phyloP scores from a whole-genome alignment of 148 eudicot genomes.

The Fagopyrum tataricum region DNA sequence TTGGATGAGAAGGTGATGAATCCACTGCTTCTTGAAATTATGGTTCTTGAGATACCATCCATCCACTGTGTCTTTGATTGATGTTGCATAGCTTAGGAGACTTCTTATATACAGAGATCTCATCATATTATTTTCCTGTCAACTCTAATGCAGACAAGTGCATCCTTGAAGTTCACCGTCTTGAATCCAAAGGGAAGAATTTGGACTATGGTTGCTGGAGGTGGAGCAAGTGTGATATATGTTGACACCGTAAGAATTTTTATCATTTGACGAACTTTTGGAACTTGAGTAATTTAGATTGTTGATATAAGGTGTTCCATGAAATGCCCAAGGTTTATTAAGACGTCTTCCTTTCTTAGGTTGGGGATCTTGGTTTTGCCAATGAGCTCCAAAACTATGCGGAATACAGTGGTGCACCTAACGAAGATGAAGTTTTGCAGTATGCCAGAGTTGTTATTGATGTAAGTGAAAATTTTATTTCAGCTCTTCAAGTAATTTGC shows the following conservation, averaged over 20 bases:
- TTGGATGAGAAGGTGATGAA: slow-evolving; percentile 85
- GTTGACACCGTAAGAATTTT: slow-evolving; percentile 43
- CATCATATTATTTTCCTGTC: too few species aligned
- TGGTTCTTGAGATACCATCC: too few species aligned
- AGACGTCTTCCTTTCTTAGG: slow-evolving; percentile 18
- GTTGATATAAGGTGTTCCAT: too few species aligned
- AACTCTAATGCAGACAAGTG: too few species aligned
- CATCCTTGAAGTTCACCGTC: too few species aligned
- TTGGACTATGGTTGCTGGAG: slow-evolving; percentile 85
- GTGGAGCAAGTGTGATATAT: slow-evolving; percentile 73
- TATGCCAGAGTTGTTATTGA: slow-evolving; percentile 67
- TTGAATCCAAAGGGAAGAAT: too few species aligned
- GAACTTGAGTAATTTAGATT: background rate
- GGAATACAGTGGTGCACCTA: slow-evolving; percentile 69
- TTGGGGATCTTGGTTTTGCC: slow-evolving; percentile 71
- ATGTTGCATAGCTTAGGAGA: too few species aligned
- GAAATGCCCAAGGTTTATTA: too few species aligned
- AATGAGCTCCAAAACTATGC: slow-evolving; percentile 67
- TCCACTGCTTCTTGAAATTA: too few species aligned
- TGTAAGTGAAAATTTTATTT: slow-evolving; percentile 26
- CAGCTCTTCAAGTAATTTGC: too few species aligned
- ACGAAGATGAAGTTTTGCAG: slow-evolving; percentile 74
- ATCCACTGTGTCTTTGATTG: too few species aligned
- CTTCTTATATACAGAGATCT: too few species aligned
- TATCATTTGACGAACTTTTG: background rate